Conservation (phyloP, 208 protist genomes). For the Novymonas esmeraldas region DNA sequence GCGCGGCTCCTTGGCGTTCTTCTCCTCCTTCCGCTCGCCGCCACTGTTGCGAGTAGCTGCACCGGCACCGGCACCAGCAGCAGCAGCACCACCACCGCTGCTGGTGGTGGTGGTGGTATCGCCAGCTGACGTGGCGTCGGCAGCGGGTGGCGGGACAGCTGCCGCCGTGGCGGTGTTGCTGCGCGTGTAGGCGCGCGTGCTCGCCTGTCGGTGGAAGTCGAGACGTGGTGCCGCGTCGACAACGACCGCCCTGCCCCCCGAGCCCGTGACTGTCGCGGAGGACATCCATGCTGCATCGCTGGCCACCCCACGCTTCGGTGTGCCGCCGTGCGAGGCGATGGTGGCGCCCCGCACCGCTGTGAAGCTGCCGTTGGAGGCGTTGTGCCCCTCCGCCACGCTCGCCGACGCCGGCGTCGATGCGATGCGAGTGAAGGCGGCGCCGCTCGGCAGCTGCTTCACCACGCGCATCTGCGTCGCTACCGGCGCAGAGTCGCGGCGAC, state of each 20-base stretch:
- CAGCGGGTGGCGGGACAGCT: background rate
- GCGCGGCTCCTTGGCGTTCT: background rate
- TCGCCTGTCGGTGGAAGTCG: constrained; percentile 39
- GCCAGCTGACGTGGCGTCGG: background rate
- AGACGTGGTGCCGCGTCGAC: constrained; percentile 41
- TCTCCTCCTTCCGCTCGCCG: constrained; percentile 7
- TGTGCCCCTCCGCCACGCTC: background rate
- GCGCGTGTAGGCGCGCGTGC: constrained; percentile 18
- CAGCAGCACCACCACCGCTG: background rate
- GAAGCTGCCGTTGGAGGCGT: background rate
- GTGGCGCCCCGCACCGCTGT: background rate
- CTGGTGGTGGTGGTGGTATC: no score
- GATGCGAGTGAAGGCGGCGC: constrained; percentile 21
- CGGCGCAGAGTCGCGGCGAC: background rate
- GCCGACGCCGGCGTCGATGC: constrained; percentile 16
- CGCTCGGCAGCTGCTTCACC: constrained; percentile 27
- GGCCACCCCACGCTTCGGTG: background rate
- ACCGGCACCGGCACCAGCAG: background rate
- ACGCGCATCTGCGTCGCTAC: constrained; percentile 3
- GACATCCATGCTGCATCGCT: background rate
- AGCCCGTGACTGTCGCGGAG: background rate
- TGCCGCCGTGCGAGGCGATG: constrained; percentile 2
- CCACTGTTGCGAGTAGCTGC: background rate
- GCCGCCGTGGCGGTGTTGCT: constrained; percentile 23
- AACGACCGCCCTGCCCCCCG: constrained; percentile 8